A percentile compares a stretch with the other conserved stretches of the same genome.
These are phyloP conservation scores for Ascochyta fabae DNA, from an alignment of 2,329 filamentous ascomycete species.

Conservation along the genomic window DNA sequence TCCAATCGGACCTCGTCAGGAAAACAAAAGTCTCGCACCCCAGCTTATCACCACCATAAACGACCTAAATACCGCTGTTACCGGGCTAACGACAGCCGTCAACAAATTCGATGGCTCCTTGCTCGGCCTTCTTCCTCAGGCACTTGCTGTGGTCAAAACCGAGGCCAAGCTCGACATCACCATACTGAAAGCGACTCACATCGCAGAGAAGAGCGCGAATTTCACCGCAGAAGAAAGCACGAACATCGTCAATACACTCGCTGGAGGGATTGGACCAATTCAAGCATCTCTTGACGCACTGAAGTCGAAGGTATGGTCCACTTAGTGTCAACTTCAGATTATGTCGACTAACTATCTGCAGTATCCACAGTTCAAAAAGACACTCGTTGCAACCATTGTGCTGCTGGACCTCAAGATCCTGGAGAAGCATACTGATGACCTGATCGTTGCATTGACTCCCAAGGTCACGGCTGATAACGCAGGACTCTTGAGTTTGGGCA, in stretches of 20 bases:
- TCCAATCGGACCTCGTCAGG: slow-evolving; percentile 6
- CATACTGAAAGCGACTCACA: slow-evolving; percentile 24
- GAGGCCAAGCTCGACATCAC: slow-evolving; percentile 27
- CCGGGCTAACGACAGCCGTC: slow-evolving; percentile 26
- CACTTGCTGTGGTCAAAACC: slow-evolving; percentile 24
- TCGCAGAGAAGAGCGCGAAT: slow-evolving; percentile 19
- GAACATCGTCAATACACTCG: slow-evolving; percentile 22
- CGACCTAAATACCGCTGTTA: slow-evolving; percentile 23
- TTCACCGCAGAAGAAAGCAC: slow-evolving; percentile 26
- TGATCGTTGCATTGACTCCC: slow-evolving; percentile 22
- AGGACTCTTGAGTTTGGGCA: slow-evolving; percentile 18
- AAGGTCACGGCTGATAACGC: slow-evolving; percentile 26
- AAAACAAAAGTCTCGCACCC: slow-evolving; percentile 12
- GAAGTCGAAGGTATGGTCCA: slow-evolving; percentile 20
- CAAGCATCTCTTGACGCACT: slow-evolving; percentile 21
- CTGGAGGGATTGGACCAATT: slow-evolving; percentile 24
- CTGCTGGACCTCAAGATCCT: slow-evolving; percentile 29
- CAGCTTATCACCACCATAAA: slow-evolving; percentile 24
- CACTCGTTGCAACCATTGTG: slow-evolving; percentile 26
- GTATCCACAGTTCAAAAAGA: slow-evolving; percentile 34
- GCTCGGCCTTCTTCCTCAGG: slow-evolving; percentile 27
- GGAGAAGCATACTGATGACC: slow-evolving; percentile 28
- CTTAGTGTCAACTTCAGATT: neutral
- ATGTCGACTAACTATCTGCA: slow-evolving; percentile 9
- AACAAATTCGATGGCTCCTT: slow-evolving; percentile 30